Evolutionary conservation across 2,329 filamentous ascomycete species (phyloP), one percentile per base, ranked within the genome.

Genomic region (Tolypocladium inflatum): DNA sequence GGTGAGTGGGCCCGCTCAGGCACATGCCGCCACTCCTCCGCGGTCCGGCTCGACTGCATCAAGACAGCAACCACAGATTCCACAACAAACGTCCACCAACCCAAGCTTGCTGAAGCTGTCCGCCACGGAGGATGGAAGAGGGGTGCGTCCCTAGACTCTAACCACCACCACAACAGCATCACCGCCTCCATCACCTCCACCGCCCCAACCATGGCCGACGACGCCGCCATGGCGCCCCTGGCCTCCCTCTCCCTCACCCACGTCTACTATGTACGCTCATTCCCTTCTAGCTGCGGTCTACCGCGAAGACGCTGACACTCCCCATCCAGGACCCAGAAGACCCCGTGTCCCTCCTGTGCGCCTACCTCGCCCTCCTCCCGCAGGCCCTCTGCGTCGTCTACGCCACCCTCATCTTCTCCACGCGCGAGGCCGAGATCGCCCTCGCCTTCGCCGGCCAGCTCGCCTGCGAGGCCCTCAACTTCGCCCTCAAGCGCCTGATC

Each of bases 161-260:
- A 11, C 41, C 9, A n/a, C 9, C 19, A 42, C 41, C 41, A 42
- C n/a, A 4, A 11, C 8, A 42, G 41, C 41, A 19, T 19, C 15
- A 2, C 17, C 38, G 3, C 38, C 30, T 33, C 30, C 5, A 33
- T 33, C 30, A 33, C 30, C 41, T 21, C 41, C 17, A 21, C 41
- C 41, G 3, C 41, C 30, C 9, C 5, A 10, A 15, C 19, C 48
- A 52, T 52, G 48, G 37, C 42, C 51, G 19, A 42, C 30, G 41
- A 21, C 42, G n/a, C 41, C 38, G 57, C 59, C 60, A 71, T 71
- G 67, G 59, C 67, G n/a, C 85, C 89, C 45, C 79, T 97, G 58
- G 91, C 92, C 55, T 97, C 93, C 30, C 82, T 99, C 61, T 96
- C 93, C 55, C 77, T 99, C 65, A 97, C 94, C 13, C 93, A 97